These are phyloP conservation scores for Paxillus ammoniavirescens DNA, from an alignment of 768 basidiomycete genomes.

Conservation along the genomic window DNA sequence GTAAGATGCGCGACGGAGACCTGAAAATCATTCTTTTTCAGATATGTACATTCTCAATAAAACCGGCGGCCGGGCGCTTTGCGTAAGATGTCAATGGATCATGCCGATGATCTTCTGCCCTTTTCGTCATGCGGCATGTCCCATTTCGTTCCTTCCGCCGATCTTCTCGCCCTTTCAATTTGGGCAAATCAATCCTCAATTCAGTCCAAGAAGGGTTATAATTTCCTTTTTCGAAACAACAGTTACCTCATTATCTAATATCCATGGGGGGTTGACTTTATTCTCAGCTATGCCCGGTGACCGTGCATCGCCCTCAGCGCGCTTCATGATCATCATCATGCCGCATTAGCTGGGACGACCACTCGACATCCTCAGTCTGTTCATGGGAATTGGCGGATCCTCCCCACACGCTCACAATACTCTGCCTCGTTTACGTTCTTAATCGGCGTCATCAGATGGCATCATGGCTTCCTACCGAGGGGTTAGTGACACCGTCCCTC, in stretches of 20 bases:
- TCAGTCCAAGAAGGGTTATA: neutral
- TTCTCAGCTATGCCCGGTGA: no score
- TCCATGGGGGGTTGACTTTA: neutral
- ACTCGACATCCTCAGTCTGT: no score
- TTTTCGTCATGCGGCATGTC: constrained; percentile 9
- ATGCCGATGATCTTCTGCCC: constrained; percentile 30
- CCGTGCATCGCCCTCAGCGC: no score
- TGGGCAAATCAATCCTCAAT: constrained; percentile 27
- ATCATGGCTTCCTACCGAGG: constrained; percentile 9
- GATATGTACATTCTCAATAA: constrained; percentile 8
- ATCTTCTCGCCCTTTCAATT: constrained; percentile 30
- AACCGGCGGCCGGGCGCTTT: constrained; percentile 17
- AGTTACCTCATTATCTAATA: neutral
- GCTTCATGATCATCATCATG: no score
- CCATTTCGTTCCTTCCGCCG: constrained; percentile 25
- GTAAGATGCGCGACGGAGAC: neutral
- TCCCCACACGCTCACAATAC: neutral
- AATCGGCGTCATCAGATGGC: neutral
- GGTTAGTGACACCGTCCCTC: constrained; percentile 11
- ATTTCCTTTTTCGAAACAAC: neutral
- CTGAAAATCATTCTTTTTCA: constrained; percentile 17
- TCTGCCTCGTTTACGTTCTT: constrained; percentile 4
- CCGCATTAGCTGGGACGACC: no score
- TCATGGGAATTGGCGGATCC: neutral
- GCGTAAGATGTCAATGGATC: constrained; percentile 8